Conservation (phyloP, 306 rosid genomes). For the Vigna reflexopilosa region DNA sequence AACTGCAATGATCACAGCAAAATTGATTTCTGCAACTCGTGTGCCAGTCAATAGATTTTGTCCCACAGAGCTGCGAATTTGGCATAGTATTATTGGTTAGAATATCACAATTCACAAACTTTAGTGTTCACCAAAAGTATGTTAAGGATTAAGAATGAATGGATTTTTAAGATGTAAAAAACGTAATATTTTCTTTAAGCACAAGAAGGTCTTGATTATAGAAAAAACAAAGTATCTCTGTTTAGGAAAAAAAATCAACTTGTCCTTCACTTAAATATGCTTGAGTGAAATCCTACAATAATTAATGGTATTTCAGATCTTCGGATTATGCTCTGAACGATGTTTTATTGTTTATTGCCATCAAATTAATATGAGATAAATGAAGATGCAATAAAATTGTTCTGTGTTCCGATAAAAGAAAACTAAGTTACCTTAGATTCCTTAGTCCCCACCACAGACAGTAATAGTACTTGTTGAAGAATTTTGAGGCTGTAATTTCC, state of each 20-base stretch:
- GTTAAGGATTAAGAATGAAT: conserved; percentile 14
- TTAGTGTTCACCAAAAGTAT: neutral
- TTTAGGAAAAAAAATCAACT: no score
- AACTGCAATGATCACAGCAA: conserved; percentile 61
- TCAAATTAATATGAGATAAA: neutral
- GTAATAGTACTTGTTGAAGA: conserved; percentile 59
- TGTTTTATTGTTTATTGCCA: no score
- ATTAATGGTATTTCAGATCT: no score
- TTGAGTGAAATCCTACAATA: no score
- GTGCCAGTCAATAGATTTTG: conserved; percentile 62
- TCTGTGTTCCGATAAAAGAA: conserved; percentile 19
- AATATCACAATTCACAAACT: conserved; percentile 12
- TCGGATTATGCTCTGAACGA: no score
- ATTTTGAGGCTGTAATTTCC: conserved; percentile 49
- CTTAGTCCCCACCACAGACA: conserved; percentile 64
- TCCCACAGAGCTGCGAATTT: conserved; percentile 60
- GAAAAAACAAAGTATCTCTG: neutral
- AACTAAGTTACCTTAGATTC: conserved; percentile 53
- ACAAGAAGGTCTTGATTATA: conserved; percentile 11
- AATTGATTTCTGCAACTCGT: conserved; percentile 57
- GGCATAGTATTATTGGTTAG: conserved; percentile 32
- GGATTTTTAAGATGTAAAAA: neutral
- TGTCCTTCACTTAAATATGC: no score
- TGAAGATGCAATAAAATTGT: neutral
- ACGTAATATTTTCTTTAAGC: neutral